Base-by-base conservation (phyloP, 768 basidiomycete species). In the Cubamyces sp. region DNA sequence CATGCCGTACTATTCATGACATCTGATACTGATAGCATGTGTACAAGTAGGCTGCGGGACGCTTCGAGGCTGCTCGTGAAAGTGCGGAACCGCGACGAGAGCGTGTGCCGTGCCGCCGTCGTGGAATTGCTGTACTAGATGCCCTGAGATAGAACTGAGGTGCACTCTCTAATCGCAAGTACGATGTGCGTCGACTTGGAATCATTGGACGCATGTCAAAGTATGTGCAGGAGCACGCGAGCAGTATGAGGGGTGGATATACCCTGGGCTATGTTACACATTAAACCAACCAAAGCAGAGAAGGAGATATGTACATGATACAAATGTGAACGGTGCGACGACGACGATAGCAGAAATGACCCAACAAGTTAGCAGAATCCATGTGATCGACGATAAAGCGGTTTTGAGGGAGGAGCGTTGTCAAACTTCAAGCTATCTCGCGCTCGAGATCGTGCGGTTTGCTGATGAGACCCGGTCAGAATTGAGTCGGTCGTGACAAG, bases 41-140 rank as follows among this genome's bases (percentile, higher is more conserved):
- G 12, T 43, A 42, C 30, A 46, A 19, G 16, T 49, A 70, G 66
- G 30, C 18, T 65, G 19, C 56, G 68, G 42, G 54, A 26, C 48
- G 62, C 51, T 16, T 23, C 58, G n/a, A 57, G 55, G 1, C 74
- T 82, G 25, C 62, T 89, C 3, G 86, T 88, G 15, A 89, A 87
- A 71, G 75, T 90, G n/a, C 84, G 90, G 26, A 82, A 91, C 54
- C 76, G 81, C 18, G 79, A 86, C 58, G 79, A 83, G 15, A 80
- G 80, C 12, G 76, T 79, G 30, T 88, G 81, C 63, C 81, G 86
- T 26, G 76, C 75, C 23, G 26, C 26, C 19, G 42, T 37, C 45
- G 45, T 11, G 1, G 19, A 8, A 23, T 12, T 21, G 19, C 9
- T 23, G 11, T 46, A 23, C 19, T 23, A 34, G 45, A 19, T 18